phyloP scores from a whole-genome alignment of 2,329 filamentous ascomycete genomes.

The Tolypocladium tropicale region DNA sequence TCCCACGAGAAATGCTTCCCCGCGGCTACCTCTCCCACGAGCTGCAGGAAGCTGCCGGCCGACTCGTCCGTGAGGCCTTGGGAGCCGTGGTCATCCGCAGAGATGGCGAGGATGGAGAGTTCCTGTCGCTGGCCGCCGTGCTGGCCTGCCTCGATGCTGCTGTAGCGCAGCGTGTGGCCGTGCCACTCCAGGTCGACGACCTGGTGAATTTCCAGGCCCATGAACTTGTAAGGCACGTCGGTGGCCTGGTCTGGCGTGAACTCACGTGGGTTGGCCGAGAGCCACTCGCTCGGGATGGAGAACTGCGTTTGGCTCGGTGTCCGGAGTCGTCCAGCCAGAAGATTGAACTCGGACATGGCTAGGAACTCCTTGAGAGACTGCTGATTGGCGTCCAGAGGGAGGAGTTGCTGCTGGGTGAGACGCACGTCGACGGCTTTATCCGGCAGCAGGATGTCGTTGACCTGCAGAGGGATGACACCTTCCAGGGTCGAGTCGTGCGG shows the following conservation, averaged over 20 bases:
- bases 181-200: conserved; percentile 29
- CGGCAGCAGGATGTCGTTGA: conserved; percentile 36
- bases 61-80: background rate
- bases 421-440: conserved; percentile 36
- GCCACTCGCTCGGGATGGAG: conserved; percentile 17
- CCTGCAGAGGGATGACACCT: conserved; percentile 16
- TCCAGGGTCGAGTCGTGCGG: conserved; percentile 19
- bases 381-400: conserved; percentile 26
- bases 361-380: conserved; percentile 34
- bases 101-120: conserved; percentile 27
- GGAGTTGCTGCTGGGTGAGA: conserved; percentile 24
- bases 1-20: conserved; percentile 24
- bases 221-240: conserved; percentile 28
- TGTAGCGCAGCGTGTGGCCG: conserved; percentile 38
- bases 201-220: conserved; percentile 42
- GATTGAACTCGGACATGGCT: conserved; percentile 30
- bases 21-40: conserved; percentile 17
- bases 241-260: background rate
- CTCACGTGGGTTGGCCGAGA: background rate
- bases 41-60: conserved; percentile 12
- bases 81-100: background rate
- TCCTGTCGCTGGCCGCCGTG: conserved; percentile 41
- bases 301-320: conserved; percentile 24
- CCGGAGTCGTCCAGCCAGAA: conserved; percentile 28
- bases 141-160: conserved; percentile 38